phyloP scores from a whole-genome alignment of 257 asterid genomes.

The Osmanthus fragrans region DNA sequence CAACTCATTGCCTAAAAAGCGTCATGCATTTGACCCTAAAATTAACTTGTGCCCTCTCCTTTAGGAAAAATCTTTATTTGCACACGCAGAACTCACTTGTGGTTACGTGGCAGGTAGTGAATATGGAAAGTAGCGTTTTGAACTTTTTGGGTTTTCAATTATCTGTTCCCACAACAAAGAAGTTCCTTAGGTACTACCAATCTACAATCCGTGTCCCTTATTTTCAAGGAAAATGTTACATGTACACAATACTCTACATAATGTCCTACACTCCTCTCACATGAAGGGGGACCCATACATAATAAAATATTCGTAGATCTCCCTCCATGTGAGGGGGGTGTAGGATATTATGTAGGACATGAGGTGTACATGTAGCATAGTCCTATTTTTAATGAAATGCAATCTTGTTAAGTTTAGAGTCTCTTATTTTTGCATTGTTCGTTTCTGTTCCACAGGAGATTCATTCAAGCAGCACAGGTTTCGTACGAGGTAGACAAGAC shows the following conservation, averaged over 20 bases:
- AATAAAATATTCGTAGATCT: too few relatives aligned
- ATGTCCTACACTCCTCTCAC: too few relatives aligned
- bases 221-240: too few relatives aligned
- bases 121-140: slow-evolving; percentile 74
- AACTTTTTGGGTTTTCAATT: slow-evolving; percentile 70
- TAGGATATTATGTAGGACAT: too few relatives aligned
- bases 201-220: neutral
- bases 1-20: neutral
- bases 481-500: slow-evolving; percentile 59
- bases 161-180: slow-evolving; percentile 83
- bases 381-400: too few relatives aligned
- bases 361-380: too few relatives aligned
- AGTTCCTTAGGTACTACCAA: slow-evolving; percentile 78
- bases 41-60: neutral
- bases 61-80: slow-evolving; percentile 6
- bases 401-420: slow-evolving; percentile 5
- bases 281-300: too few relatives aligned
- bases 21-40: neutral
- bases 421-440: slow-evolving; percentile 17
- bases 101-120: slow-evolving; percentile 64
- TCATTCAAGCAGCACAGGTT: slow-evolving; percentile 94
- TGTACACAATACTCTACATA: too few relatives aligned
- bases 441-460: slow-evolving; percentile 64
- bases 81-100: slow-evolving; percentile 17
- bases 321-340: too few relatives aligned